Percentiles rank a stretch among this genome's conserved stretches.
These are phyloP conservation scores for Paraurostyla sp. DNA, from an alignment of 73 alveolate genomes.

Conservation along the genomic window DNA sequence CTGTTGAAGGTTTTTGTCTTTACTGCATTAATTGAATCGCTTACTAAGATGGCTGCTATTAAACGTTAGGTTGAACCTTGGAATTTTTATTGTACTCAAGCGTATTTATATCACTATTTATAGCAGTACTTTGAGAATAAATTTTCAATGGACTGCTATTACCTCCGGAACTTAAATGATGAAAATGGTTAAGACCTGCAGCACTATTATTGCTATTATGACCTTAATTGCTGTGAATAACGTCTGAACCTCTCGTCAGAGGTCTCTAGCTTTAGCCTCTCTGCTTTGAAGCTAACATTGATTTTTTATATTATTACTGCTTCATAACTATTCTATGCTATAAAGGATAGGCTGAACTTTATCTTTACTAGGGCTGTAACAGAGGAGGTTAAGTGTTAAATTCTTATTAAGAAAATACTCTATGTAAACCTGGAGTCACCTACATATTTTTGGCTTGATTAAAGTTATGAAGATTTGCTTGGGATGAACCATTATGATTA, in stretches of 20 bases:
- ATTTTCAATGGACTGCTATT: slow-evolving; percentile 25
- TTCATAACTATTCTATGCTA: slow-evolving; percentile 8
- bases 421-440: background rate
- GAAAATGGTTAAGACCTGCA: background rate
- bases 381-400: background rate
- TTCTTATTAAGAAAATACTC: slow-evolving; percentile 29
- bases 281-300: background rate
- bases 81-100: background rate
- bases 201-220: background rate
- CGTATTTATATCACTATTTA: no score
- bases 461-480: background rate
- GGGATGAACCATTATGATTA: background rate
- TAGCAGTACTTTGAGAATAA: slow-evolving; percentile 26
- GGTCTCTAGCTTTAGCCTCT: slow-evolving; percentile 40
- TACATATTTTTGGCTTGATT: background rate
- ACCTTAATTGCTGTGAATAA: no score
- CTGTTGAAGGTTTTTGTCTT: slow-evolving; percentile 34
- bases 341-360: slow-evolving; percentile 18
- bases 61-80: background rate
- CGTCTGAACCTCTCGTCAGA: slow-evolving; percentile 13
- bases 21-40: background rate
- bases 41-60: background rate
- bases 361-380: slow-evolving; percentile 19
- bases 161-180: no score
- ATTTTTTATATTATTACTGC: background rate